Evolutionary conservation across 2,329 filamentous ascomycete species (phyloP), one percentile per base, ranked within the genome.

Genomic region (Teratosphaeria nubilosa): DNA sequence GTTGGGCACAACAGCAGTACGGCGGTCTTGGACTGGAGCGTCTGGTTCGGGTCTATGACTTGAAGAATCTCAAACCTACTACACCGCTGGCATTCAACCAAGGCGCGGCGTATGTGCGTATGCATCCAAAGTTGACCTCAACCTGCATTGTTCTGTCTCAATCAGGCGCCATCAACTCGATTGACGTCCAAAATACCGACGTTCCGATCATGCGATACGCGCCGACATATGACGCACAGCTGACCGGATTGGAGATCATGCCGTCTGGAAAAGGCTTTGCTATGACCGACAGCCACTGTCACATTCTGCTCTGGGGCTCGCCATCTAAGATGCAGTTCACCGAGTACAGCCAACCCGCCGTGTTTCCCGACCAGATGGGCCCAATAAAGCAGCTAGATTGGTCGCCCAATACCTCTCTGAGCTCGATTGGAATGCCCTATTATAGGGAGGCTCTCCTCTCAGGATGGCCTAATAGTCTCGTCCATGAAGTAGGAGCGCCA

Each of bases 91-190:
- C 94, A 0, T 99, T 86, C 60, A 92, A 94, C 58, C 87, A 91
- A 2, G 91, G 94, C 10, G 94, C 92, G 41, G 92, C 94, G 37
- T 95, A 91, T 76, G 91, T 96, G 50, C 86, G 94, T 59, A 94
- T 99, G 88, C 94, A 99, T 72, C 94, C 95, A 1, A 87, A 91
- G 66, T 88, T 99, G 82, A 87, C 91, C 22, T 96, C 94, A 0
- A 97, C 95, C 0, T 92, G 90, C 67, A 91, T 99, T 60, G 90
- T 99, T 54, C 86, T 91, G 30, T 96, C 92, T 2, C 90, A 95
- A 68, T 88, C 85, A 51, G 94, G 95, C 1, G 91, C 96, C 72
- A 88, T 99, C 72, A 92, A 99, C 70, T 87, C 97, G 14, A 90
- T 97, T 55, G 94, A 99, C 72, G 82, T 99, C 5, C 90, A 95